Base-by-base conservation (phyloP, 495 filamentous ascomycete species). In the Immersiella caudata region DNA sequence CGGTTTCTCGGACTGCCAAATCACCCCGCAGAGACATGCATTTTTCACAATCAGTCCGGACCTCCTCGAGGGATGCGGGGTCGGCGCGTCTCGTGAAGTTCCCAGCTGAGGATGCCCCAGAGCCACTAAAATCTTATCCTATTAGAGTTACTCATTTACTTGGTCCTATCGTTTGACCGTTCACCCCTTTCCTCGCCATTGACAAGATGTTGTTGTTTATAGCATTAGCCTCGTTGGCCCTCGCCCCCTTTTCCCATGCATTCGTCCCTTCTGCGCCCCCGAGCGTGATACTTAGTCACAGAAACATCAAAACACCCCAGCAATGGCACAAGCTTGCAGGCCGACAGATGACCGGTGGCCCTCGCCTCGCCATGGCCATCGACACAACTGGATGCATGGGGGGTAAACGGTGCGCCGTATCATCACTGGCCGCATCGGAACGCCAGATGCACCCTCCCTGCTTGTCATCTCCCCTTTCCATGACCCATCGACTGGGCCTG, bases 331-430 rank as follows among this genome's bases (percentile, higher is more conserved):
- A 36, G 5, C 33, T 12, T 12, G 12, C 33, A 36, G 33, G 12
- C 33, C 33, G 33, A 36, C 33, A 36, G 21, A 40, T 7, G 27
- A 26, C 7, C 20, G 5, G 21, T 27, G 40, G 29, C 20, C 22
- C 55, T 5, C 16, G 21, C 55, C 64, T 67, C 18, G 56, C 36
- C 21, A 25, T 67, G 16, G 65, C 57, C 40, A 35, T 67, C 9
- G 65, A 67, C 49, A 67, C 65, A 16, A 67, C 65, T 6, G 65
- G 65, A 16, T 61, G 65, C 65, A 67, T 67, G 65, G 57, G 65
- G 40, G 51, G 29, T 5, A 57, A 65, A 52, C 36, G 16, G 18
- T 57, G 27, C 55, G 56, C 50, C 27, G 22, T 2, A 57, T 65
- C n/a, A 18, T 65, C 7, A 26, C 21, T 6, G 35, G n/a, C 63